A percentile compares a stretch with the other conserved stretches of the same genome.
phyloP scores from a whole-genome alignment of 2,329 filamentous ascomycete genomes.

The Pseudogymnoascus sp. region DNA sequence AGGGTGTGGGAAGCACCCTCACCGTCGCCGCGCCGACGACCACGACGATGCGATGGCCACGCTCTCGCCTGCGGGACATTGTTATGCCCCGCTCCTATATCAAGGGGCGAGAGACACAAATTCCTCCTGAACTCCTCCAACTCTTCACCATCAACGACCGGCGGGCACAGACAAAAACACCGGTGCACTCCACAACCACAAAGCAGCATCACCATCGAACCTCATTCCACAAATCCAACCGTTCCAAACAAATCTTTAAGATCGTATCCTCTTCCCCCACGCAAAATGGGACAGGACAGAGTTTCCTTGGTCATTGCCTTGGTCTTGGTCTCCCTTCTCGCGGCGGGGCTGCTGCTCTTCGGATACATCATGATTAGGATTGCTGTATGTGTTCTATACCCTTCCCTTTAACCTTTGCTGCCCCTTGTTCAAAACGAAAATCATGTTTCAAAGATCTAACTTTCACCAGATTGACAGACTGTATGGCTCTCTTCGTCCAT shows the following conservation, averaged over 20 bases:
- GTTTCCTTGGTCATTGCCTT: too few relatives aligned
- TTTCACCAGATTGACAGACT: neutral
- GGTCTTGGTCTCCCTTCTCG: too few relatives aligned
- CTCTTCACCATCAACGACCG: neutral
- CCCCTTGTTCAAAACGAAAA: neutral
- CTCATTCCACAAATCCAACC: neutral
- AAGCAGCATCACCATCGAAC: neutral
- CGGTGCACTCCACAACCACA: neutral
- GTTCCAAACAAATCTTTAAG: neutral
- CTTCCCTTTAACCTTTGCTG: neutral
- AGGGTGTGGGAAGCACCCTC: neutral
- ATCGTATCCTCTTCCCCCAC: neutral
- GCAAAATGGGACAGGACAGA: too few relatives aligned
- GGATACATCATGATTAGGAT: neutral
- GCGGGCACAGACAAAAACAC: neutral
- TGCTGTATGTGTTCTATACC: neutral
- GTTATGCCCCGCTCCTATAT: neutral
- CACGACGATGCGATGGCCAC: neutral
- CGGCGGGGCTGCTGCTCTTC: too few relatives aligned
- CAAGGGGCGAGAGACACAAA: neutral
- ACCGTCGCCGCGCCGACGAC: neutral
- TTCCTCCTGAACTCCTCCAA: neutral
- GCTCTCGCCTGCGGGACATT: neutral
- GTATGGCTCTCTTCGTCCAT: neutral
- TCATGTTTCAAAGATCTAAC: neutral